A percentile compares a stretch with the other conserved stretches of the same genome.
phyloP scores from a whole-genome alignment of 164 flowering plant genomes.

The Malania oleifera region DNA sequence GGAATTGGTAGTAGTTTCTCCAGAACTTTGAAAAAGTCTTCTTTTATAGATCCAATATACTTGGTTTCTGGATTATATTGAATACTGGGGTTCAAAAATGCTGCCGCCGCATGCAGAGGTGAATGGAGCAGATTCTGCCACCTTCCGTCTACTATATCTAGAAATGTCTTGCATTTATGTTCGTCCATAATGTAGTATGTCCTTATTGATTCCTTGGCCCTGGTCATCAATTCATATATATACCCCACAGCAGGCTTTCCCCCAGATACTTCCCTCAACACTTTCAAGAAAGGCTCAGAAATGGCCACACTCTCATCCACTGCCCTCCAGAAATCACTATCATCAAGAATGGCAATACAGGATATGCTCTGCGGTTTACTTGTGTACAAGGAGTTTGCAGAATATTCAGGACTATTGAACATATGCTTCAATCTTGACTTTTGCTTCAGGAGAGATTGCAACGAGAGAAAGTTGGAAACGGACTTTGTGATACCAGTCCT shows the following conservation, averaged over 20 bases:
- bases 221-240: constrained; percentile 78
- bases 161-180: constrained; percentile 72
- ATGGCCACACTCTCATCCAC: constrained; percentile 85
- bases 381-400: constrained; percentile 41
- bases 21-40: constrained; percentile 64
- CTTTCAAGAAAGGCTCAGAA: constrained; percentile 81
- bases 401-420: constrained; percentile 70
- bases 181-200: constrained; percentile 96
- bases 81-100: constrained; percentile 85
- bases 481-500: constrained; percentile 67
- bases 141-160: constrained; percentile 77
- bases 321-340: constrained; percentile 78
- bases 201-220: constrained; percentile 86
- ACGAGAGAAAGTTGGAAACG: constrained; percentile 68
- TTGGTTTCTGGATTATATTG: constrained; percentile 84
- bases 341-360: constrained; percentile 57
- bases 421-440: constrained; percentile 61
- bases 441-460: constrained; percentile 71
- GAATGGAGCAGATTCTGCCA: constrained; percentile 87
- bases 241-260: constrained; percentile 81
- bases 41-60: constrained; percentile 58
- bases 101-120: constrained; percentile 89
- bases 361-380: constrained; percentile 58
- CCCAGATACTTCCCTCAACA: constrained; percentile 78
- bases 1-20: constrained; percentile 81